Evolutionary conservation across 108 stramenopile species (phyloP), one percentile per base, ranked within the genome.

Genomic region (Parmales sp.): DNA sequence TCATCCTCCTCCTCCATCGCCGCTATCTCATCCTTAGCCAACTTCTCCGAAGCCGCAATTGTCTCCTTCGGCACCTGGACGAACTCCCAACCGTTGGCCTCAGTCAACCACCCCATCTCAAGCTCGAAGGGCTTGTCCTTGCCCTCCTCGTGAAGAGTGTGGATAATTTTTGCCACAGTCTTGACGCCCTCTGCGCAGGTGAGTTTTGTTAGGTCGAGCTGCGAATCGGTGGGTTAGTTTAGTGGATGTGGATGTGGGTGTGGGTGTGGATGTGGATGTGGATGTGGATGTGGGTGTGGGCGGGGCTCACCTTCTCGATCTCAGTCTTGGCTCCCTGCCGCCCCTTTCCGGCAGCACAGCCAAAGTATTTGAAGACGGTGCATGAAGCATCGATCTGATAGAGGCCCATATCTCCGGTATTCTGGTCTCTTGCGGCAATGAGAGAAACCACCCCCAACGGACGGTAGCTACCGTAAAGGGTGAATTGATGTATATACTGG

Each of bases 61-160:
- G 83, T 51, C 41, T 89, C 90, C 72, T 82, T 81, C 38, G 98
- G 95, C 38, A 97, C 93, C 63, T 82, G 86, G 69, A 67, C 54
- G 80, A 93, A 90, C 71, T 90, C 85, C 84, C 86, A 95, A 38
- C 74, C 78, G 49, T 72, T 91, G 22, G 75, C 91, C 77, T 94
- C 89, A 67, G 86, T 87, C 54, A 97, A 74, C 97, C 97, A 99
- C 41, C 86, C 87, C 77, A 96, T 82, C 73, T 99, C 98, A 43
- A 97, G 66, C 72, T 95, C 94, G 72, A 99, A 92, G 6, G 97
- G 96, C 82, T 98, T 98, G 73, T 97, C 96, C 86, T 97, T 97
- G 31, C 80, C 73, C 64, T 86, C 89, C 69, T 95, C 90, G 71
- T 92, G 91, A 22, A 97, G 71, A 37, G 89, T 70, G 70, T 93